Base-by-base conservation (phyloP, 495 filamentous ascomycete species). In the Beverwykella pulmonaria region DNA sequence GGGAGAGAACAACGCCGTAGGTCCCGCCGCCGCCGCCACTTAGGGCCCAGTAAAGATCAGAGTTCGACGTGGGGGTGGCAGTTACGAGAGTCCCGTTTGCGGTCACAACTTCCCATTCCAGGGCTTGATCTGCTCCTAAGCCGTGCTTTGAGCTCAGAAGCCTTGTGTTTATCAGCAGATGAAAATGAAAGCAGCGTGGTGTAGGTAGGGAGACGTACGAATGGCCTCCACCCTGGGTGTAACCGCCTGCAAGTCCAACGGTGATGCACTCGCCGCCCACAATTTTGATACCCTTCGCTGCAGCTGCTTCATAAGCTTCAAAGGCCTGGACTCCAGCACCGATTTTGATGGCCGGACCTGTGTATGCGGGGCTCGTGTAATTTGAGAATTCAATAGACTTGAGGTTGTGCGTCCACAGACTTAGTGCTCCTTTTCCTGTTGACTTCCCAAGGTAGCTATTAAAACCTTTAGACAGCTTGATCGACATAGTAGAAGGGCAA, bases 211-310 rank as follows among this genome's bases (percentile, higher is more conserved):
- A n/a, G 27, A 54, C 49, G 32, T 64, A 64, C 61, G 61, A 78
- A 70, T 84, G 81, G 0, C 85, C 85, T 7, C 85, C 85, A 14
- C 80, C 83, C 32, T 83, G 79, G 17, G 79, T 75, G 48, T 74
- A 87, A 1, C 84, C 83, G 26, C 84, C 85, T 66, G 71, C 71
- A 19, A 79, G 26, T n/a, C 78, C 75, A 6, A 76, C 73, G 39
- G 12, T 70, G 36, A 74, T 69, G 20, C 81, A 80, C 53, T 85
- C 79, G 19, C 87, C 86, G 10, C 81, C 81, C 10, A 84, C 75
- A 1, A 79, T 72, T 1, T 73, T 78, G 2, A 81, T 74, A 0
- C 74, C 75, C 12, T 76, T 71, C 29, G 72, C 47, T 26, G 79
- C 73, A 0, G 79, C 81, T 6, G 79, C 76, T 2, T 67, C 66